A percentile compares a stretch with the other conserved stretches of the same genome.
Evolutionary conservation across 192 early-diverging fungal species (phyloP).

Genomic region (Backusella liffmaniae): DNA sequence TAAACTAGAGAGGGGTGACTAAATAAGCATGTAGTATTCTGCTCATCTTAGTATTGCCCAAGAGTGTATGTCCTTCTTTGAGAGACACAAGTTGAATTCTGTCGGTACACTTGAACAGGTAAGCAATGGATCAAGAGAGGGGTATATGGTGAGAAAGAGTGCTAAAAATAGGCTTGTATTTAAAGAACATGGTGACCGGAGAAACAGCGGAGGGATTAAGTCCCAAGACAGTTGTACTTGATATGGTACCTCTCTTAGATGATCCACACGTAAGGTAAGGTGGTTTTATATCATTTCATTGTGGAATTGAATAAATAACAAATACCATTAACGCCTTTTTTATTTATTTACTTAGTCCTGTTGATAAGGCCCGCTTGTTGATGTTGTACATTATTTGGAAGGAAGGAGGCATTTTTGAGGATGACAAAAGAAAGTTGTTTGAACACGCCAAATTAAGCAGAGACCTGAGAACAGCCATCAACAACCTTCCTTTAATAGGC

Average conservation of each 20-base stretch:
- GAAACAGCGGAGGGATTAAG: conserved; percentile 68
- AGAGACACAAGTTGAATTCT: conserved; percentile 61
- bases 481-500: conserved; percentile 68
- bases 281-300: neutral
- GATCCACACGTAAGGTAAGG: conserved; percentile 47
- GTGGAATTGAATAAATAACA: neutral
- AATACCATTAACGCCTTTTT: neutral
- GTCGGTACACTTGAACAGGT: conserved; percentile 77
- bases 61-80: conserved; percentile 79
- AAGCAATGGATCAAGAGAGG: neutral
- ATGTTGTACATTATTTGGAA: conserved; percentile 80
- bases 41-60: conserved; percentile 84
- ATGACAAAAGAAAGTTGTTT: conserved; percentile 70
- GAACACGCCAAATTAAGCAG: conserved; percentile 66
- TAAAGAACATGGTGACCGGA: conserved; percentile 75
- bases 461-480: conserved; percentile 74
- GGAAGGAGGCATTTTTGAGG: conserved; percentile 72
- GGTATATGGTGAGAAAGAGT: neutral
- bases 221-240: conserved; percentile 72
- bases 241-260: conserved; percentile 84
- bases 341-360: conserved; percentile 23
- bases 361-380: conserved; percentile 76
- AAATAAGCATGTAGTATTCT: conserved; percentile 52
- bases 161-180: neutral
- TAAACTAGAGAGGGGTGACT: neutral